phyloP scores from a whole-genome alignment of 192 early-diverging fungal species.

The Pilaira anomala region DNA sequence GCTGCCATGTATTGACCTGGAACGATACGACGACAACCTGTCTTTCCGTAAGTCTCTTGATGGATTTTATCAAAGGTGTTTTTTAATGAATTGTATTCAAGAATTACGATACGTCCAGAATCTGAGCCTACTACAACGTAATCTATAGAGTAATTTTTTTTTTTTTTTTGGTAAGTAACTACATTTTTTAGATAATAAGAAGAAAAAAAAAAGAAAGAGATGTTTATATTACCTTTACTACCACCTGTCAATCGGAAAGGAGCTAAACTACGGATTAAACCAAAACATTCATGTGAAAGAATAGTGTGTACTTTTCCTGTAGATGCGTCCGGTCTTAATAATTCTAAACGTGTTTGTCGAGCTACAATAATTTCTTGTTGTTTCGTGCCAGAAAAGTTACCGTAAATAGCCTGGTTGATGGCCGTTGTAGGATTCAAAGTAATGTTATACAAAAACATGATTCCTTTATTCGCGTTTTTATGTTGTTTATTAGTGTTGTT shows the following conservation, averaged over 20 bases:
- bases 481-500: too few species aligned
- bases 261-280: conserved; percentile 76
- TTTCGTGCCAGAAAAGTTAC: conserved; percentile 91
- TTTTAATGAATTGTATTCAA: conserved; percentile 80
- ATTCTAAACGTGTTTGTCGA: conserved; percentile 71
- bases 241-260: conserved; percentile 88
- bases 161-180: background rate
- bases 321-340: conserved; percentile 71
- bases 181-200: background rate
- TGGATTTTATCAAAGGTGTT: conserved; percentile 80
- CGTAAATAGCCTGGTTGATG: conserved; percentile 75
- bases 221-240: conserved; percentile 64
- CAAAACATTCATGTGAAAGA: conserved; percentile 79
- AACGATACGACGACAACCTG: conserved; percentile 82
- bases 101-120: conserved; percentile 82
- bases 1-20: conserved; percentile 95
- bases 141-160: conserved; percentile 52
- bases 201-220: background rate
- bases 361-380: conserved; percentile 87
- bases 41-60: conserved; percentile 92
- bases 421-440: conserved; percentile 80
- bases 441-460: conserved; percentile 85
- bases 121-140: conserved; percentile 89
- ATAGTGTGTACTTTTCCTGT: conserved; percentile 77
- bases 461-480: background rate